phyloP scores from a whole-genome alignment of 108 stramenopile genomes.

The Licmophora abbreviata region DNA sequence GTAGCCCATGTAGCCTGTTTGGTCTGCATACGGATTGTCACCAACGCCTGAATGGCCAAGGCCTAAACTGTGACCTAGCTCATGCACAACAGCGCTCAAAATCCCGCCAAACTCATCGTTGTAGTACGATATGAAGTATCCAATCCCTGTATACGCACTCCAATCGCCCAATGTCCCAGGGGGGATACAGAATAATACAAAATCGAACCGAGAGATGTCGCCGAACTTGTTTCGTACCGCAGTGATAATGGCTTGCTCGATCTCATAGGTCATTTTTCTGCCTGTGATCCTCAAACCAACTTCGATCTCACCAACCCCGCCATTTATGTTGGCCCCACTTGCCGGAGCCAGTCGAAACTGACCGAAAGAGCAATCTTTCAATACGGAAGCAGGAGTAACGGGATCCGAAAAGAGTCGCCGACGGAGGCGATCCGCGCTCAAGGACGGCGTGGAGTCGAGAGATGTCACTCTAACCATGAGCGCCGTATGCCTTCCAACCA shows the following conservation, averaged over 20 bases:
- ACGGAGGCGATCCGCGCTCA: background rate
- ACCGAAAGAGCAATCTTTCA: background rate
- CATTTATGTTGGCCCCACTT: background rate
- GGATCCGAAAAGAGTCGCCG: background rate
- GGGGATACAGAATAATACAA: background rate
- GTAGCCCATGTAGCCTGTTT: constrained; percentile 1
- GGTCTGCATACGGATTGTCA: background rate
- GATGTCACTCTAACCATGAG: too few species aligned
- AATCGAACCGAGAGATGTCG: background rate
- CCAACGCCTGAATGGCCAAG: background rate
- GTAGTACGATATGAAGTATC: background rate
- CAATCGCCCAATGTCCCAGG: background rate
- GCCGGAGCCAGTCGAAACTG: background rate
- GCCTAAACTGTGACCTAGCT: constrained; percentile 3
- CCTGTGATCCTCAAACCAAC: too few species aligned
- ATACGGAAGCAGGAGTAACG: background rate
- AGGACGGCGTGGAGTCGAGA: too few species aligned
- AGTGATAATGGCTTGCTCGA: background rate
- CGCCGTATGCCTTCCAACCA: too few species aligned
- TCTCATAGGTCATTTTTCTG: too few species aligned
- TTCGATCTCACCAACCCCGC: background rate
- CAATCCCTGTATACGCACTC: background rate
- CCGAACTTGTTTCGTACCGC: background rate
- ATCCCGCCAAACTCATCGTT: background rate
- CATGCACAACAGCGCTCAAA: constrained; percentile 1